Percentiles rank a stretch among this genome's conserved stretches.
phyloP scores from a whole-genome alignment of 768 basidiomycete species.

The Kondoa subrosea region DNA sequence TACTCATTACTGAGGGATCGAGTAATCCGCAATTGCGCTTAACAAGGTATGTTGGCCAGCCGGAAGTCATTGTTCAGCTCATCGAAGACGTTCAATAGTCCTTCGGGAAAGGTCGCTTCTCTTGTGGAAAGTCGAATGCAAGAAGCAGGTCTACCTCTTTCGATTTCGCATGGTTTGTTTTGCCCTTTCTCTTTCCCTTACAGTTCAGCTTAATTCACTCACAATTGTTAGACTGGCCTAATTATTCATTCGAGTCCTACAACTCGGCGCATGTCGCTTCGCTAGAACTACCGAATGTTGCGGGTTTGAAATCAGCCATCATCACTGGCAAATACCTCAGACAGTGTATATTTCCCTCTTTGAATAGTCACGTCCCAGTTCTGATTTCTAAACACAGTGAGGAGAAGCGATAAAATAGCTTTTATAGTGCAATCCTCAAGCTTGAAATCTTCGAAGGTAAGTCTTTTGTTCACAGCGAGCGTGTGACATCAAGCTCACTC shows the following conservation, averaged over 20 bases:
- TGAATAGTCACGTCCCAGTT: not conserved
- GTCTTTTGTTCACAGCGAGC: not conserved
- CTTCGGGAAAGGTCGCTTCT: not conserved
- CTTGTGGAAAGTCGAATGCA: not conserved
- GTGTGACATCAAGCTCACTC: not conserved
- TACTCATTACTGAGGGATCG: no score
- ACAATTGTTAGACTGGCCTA: not conserved
- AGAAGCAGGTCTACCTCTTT: not conserved
- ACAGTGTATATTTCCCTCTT: not conserved
- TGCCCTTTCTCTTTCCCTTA: not conserved
- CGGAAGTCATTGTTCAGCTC: no score
- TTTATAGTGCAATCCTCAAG: not conserved
- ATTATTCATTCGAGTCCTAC: not conserved
- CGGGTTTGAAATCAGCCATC: not conserved
- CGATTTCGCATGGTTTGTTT: not conserved
- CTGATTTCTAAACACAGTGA: not conserved
- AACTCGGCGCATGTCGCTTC: not conserved
- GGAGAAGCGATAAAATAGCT: not conserved
- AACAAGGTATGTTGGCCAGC: no score
- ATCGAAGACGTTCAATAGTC: not conserved
- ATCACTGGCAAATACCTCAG: not conserved
- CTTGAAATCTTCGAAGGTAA: not conserved
- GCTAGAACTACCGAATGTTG: not conserved
- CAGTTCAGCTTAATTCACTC: not conserved
- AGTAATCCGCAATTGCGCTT: no score